Evolutionary conservation across 177 flowering plant species (phyloP).

Genomic region (Vitis hybrid): DNA sequence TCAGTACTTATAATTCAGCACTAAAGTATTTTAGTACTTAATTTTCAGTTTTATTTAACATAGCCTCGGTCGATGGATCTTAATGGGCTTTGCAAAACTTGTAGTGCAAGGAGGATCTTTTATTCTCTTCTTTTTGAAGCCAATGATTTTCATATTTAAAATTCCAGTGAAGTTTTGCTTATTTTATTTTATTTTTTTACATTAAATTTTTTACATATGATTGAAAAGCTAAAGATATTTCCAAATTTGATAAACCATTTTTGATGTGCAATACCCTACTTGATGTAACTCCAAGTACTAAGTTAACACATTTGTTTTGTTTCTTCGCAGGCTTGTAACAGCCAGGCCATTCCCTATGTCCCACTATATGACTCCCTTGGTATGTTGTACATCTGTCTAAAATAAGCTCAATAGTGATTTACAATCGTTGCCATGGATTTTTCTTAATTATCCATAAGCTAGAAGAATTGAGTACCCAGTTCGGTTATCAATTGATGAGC

Average conservation of each 20-base stretch:
- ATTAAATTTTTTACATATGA: not conserved
- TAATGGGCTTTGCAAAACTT: too few species aligned
- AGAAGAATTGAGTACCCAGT: not conserved
- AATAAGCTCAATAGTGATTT: too few species aligned
- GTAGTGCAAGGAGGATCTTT: too few species aligned
- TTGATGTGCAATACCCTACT: not conserved
- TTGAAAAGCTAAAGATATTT: too few species aligned
- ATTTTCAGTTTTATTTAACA: too few species aligned
- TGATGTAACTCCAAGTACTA: not conserved
- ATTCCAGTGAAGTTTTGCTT: too few species aligned
- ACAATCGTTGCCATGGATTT: not conserved
- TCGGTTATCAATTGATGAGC: not conserved
- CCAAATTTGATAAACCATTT: not conserved
- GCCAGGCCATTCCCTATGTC: conserved; percentile 77
- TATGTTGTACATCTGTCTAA: conserved; percentile 14
- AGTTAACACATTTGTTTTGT: not conserved
- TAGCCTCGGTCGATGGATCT: too few species aligned
- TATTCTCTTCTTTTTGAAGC: too few species aligned
- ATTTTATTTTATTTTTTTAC: not conserved
- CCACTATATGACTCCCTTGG: conserved; percentile 96
- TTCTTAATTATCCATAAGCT: not conserved
- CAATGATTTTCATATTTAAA: too few species aligned
- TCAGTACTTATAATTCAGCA: too few species aligned
- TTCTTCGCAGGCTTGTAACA: conserved; percentile 73
- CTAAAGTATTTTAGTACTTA: too few species aligned